Percentiles rank a stretch among this genome's conserved stretches.
These are phyloP conservation scores for Starmerella cellae DNA, from an alignment of 805 yeast genomes.

Conservation along the genomic window DNA sequence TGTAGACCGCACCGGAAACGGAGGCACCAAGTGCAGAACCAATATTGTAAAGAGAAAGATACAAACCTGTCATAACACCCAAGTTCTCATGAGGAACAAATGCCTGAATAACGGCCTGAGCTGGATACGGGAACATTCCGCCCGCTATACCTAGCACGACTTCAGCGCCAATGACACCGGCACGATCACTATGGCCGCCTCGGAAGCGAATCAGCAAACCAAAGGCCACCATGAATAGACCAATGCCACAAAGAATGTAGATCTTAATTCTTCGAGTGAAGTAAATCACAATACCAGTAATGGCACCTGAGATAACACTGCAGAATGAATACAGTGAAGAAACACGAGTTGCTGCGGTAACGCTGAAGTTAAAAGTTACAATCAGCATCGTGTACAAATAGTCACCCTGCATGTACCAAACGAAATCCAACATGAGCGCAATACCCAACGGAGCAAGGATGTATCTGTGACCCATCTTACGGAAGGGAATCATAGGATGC, in stretches of 20 bases:
- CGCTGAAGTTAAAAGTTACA: conserved; percentile 48
- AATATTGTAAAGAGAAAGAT: conserved; percentile 44
- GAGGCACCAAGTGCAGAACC: conserved; percentile 54
- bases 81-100: conserved; percentile 48
- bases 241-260: conserved; percentile 46
- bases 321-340: conserved; percentile 50
- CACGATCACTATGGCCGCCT: conserved; percentile 31
- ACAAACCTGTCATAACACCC: conserved; percentile 48
- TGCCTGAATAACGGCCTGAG: conserved; percentile 48
- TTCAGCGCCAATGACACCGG: conserved; percentile 52
- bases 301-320: conserved; percentile 46
- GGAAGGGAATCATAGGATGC: conserved; percentile 51
- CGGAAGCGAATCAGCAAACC: conserved; percentile 49
- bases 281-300: conserved; percentile 43
- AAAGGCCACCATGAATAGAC: conserved; percentile 46
- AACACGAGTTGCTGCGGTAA: conserved; percentile 55
- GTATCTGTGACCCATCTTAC: conserved; percentile 51
- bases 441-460: conserved; percentile 58
- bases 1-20: conserved; percentile 62
- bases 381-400: conserved; percentile 53
- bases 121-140: conserved; percentile 54
- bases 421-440: conserved; percentile 45
- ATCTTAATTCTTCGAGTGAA: conserved; percentile 41
- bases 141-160: conserved; percentile 61
- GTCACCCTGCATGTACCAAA: conserved; percentile 58